Evolutionary conservation across 1,139 yeast species (phyloP), one percentile per base, ranked within the genome.

Genomic region (Taphrina pruni): DNA sequence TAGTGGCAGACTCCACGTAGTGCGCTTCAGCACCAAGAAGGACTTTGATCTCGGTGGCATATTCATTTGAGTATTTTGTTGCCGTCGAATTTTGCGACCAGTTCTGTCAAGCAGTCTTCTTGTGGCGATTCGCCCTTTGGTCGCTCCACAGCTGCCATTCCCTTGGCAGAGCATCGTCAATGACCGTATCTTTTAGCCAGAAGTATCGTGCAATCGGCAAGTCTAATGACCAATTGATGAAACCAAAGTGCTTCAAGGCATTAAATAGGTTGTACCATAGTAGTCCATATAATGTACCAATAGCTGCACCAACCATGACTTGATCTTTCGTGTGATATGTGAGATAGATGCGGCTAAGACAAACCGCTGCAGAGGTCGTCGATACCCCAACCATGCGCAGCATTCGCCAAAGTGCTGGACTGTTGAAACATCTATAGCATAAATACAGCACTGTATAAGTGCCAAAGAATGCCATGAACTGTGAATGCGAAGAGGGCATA

Each of bases 401-500:
- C n/a, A 26, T 8, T 21, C 48, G 9, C 43, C 52, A 17, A 41
- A 7, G 1, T 39, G 35, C 21, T 7, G 1, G 35, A 38, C 46
- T 14, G 11, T 61, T 39, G n/a, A 11, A 43, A n/a, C 54, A 69
- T 71, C 81, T 82, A 48, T 81, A 77, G 71, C 79, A 73, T 71
- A 85, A 73, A 76, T 85, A 82, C 72, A 90, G 81, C 8, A 83
- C 76, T 70, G 86, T 81, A 77, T 90, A 92, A 3, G 87, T 83
- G 17, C 88, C 85, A 75, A 89, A 87, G 78, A 87, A 94, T 0
- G 96, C 95, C 92, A 92, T 89, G 78, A 93, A 94, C 79, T 94
- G 99, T 0, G 97, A 87, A 78, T 94, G 99, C 1, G 98, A 97
- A 69, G 94, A 87, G 0, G 99, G 99, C 98, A 94, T 93, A 0